Evolutionary conservation across 306 rosid genomes (phyloP).

Genomic region (Dryas alaskensis): DNA sequence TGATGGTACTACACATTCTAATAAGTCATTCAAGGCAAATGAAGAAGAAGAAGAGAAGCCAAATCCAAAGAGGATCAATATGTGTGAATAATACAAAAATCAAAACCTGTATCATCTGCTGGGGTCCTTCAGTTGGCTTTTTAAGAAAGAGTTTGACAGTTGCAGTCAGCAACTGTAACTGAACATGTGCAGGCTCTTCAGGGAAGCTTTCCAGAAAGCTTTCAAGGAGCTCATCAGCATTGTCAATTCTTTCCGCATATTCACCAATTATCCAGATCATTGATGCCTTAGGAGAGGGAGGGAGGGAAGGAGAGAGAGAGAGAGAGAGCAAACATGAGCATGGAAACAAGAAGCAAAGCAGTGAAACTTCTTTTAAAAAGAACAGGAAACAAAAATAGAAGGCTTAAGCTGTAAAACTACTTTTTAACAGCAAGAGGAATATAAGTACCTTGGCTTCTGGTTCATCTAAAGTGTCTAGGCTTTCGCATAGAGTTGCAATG

Average conservation of each 20-base stretch:
- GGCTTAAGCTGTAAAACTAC: constrained; percentile 2
- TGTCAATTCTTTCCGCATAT: constrained; percentile 98
- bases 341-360: constrained; percentile 1
- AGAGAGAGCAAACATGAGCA: not conserved
- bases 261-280: constrained; percentile 99
- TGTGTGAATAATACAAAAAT: constrained; percentile 14
- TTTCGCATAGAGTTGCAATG: constrained; percentile 97
- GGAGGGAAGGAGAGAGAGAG: not conserved
- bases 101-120: constrained; percentile 97
- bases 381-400: not conserved
- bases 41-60: not conserved
- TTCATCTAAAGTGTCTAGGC: constrained; percentile 95
- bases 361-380: constrained; percentile 10
- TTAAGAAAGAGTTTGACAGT: constrained; percentile 98
- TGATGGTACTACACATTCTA: not conserved
- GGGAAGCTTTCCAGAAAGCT: constrained; percentile 92
- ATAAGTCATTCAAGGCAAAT: not conserved
- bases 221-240: constrained; percentile 99
- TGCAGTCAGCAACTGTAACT: constrained; percentile 92
- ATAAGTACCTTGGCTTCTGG: constrained; percentile 93
- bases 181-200: constrained; percentile 99
- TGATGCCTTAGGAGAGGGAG: constrained; percentile 53
- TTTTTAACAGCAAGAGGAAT: constrained; percentile 21
- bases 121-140: constrained; percentile 99
- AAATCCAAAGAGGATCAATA: constrained; percentile 1